Base-by-base conservation (phyloP, 1,139 yeast genomes). In the Hyphopichia burtonii region DNA sequence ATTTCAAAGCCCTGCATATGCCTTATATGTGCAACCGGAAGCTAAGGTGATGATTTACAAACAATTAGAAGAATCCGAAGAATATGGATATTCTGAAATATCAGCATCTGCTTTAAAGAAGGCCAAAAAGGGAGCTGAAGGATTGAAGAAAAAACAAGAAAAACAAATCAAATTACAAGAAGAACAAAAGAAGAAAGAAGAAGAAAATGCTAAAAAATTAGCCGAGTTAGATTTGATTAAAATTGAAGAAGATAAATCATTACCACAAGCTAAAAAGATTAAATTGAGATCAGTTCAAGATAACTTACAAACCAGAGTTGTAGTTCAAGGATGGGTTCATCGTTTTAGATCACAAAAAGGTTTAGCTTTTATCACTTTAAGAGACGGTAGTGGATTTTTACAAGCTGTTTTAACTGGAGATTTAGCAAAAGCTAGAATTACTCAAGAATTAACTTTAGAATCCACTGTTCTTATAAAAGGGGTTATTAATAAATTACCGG, bases 61-160 rank as follows among this genome's bases (percentile, higher is more conserved):
- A 63, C 81, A 79, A 48, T 71, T 70, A 30, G 85, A 78, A 42
- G 90, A 80, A 23, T 55, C 68, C 11, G 76, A 71, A 45, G 77
- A 74, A 46, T 76, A 63, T 44, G 82, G 65, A 31, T 94, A 80
- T 63, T 78, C 72, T 51, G 93, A 86, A 55, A 90, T 94, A 56
- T 76, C 93, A n/a, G 90, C 96, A 4, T 83, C 95, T 40, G 98
- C 96, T 5, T 72, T 91, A 60, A 94, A 94, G 71, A 93, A 91
- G 69, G 98, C 99, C 55, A 88, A 88, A 68, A 94, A 94, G 66
- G 97, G 96, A 45, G 93, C 87, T 48, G 98, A 91, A 34, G 93
- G 96, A 6, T 71, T 93, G 52, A 88, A 80, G 67, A 93, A 91
- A 72, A 94, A 91, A 68, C 84, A 81, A 40, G 94, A 86, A 56